Evolutionary conservation across 495 filamentous ascomycete species (phyloP).

Genomic region (Hyaloscypha hepaticicola): DNA sequence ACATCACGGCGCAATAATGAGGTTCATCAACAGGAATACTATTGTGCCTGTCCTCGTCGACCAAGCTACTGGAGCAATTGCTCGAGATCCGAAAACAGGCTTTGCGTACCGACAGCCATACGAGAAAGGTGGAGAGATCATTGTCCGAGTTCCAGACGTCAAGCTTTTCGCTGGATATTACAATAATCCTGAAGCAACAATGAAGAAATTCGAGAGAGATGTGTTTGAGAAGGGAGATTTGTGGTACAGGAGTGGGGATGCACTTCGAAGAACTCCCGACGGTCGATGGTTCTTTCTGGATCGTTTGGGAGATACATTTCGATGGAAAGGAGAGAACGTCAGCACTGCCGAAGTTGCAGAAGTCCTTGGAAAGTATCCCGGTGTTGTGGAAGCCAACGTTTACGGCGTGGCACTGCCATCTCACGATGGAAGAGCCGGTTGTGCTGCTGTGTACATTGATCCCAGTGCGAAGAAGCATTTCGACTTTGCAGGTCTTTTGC

Average conservation of each 20-base stretch:
- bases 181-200: slow-evolving; percentile 61
- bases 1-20: slow-evolving; percentile 64
- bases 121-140: slow-evolving; percentile 71
- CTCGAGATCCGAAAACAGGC: slow-evolving; percentile 63
- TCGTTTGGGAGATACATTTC: slow-evolving; percentile 73
- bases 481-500: slow-evolving; percentile 53
- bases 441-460: slow-evolving; percentile 53
- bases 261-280: slow-evolving; percentile 60
- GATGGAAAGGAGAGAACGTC: slow-evolving; percentile 85
- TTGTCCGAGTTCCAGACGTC: slow-evolving; percentile 62
- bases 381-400: slow-evolving; percentile 72
- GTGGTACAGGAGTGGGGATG: slow-evolving; percentile 75
- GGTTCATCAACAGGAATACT: slow-evolving; percentile 47
- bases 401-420: slow-evolving; percentile 72
- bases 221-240: slow-evolving; percentile 74
- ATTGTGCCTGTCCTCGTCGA: slow-evolving; percentile 70
- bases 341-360: slow-evolving; percentile 75
- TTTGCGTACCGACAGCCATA: slow-evolving; percentile 62
- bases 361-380: slow-evolving; percentile 62
- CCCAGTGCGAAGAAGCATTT: slow-evolving; percentile 42
- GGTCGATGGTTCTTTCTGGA: slow-evolving; percentile 81
- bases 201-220: slow-evolving; percentile 66
- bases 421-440: slow-evolving; percentile 72
- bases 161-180: slow-evolving; percentile 69
- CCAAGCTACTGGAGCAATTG: slow-evolving; percentile 61